Evolutionary conservation across 2,329 filamentous ascomycete species (phyloP).

Genomic region (Amesomyces nigricolor): DNA sequence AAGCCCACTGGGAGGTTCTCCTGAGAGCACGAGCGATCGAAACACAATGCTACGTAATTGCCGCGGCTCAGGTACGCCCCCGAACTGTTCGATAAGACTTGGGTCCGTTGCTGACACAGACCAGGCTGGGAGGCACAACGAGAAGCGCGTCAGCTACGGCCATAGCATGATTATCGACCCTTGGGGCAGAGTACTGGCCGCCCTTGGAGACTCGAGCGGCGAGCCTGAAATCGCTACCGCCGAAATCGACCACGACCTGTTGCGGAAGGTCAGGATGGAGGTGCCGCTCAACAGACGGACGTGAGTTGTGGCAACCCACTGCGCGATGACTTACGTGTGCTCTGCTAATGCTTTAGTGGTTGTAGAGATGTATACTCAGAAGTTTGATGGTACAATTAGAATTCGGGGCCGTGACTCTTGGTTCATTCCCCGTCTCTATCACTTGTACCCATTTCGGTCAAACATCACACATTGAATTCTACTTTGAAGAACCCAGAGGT

Average conservation of each 20-base stretch:
- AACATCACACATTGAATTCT: too few relatives aligned
- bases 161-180: constrained; percentile 81
- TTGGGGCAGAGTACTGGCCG: constrained; percentile 71
- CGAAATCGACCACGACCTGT: constrained; percentile 45
- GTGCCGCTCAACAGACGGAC: constrained; percentile 49
- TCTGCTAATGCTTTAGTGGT: not conserved
- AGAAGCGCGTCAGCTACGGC: constrained; percentile 75
- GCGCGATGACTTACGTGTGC: too few relatives aligned
- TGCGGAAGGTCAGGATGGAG: constrained; percentile 44
- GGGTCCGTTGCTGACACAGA: not conserved
- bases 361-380: constrained; percentile 23
- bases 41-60: constrained; percentile 80
- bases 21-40: constrained; percentile 80
- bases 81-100: not conserved
- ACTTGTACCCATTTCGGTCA: too few relatives aligned
- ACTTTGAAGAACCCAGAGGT: too few relatives aligned
- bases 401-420: not conserved
- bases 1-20: constrained; percentile 78
- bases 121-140: constrained; percentile 43
- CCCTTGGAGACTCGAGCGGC: constrained; percentile 44
- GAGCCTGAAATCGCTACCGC: constrained; percentile 49
- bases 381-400: constrained; percentile 6
- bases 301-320: constrained; percentile 36
- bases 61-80: constrained; percentile 61
- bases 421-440: not conserved